Percentiles rank a stretch among this genome's conserved stretches.
Evolutionary conservation across 495 filamentous ascomycete genomes (phyloP).

Genomic region (Clohesyomyces aquaticus): DNA sequence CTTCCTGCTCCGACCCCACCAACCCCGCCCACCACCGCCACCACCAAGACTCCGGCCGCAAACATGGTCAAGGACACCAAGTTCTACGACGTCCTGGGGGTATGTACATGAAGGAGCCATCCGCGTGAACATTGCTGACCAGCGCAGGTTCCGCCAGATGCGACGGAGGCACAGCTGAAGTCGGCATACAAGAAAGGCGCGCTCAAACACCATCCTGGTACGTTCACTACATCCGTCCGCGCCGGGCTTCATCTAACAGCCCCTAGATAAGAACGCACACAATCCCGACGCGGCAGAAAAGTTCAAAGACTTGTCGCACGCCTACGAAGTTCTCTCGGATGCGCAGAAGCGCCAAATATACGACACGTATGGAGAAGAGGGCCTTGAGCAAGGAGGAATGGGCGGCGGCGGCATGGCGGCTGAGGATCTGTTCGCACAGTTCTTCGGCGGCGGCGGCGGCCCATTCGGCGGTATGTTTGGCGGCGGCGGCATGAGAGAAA

Average conservation of each 20-base stretch:
- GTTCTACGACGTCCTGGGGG: conserved; percentile 83
- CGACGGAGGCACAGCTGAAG: conserved; percentile 78
- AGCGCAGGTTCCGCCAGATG: conserved; percentile 68
- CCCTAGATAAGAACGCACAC: conserved; percentile 89
- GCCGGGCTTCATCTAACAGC: conserved; percentile 4
- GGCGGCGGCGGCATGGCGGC: conserved; percentile 87
- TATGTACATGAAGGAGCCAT: conserved; percentile 53
- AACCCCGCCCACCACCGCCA: conserved; percentile 9
- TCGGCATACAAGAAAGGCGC: conserved; percentile 90
- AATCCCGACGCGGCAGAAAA: conserved; percentile 93
- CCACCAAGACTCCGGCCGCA: conserved; percentile 8
- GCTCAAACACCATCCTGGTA: conserved; percentile 90
- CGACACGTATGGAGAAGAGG: conserved; percentile 97
- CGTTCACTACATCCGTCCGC: conserved; percentile 16
- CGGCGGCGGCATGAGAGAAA: conserved; percentile 72
- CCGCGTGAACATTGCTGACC: conserved; percentile 34
- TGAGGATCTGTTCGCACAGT: conserved; percentile 95
- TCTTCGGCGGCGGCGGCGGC: conserved; percentile 87
- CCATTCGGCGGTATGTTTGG: conserved; percentile 84
- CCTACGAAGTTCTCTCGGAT: conserved; percentile 93
- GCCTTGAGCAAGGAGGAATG: conserved; percentile 82
- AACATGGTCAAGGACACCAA: conserved; percentile 89
- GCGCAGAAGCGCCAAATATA: conserved; percentile 87
- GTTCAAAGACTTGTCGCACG: conserved; percentile 95
- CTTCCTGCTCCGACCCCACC: background rate